Evolutionary conservation across 805 yeast genomes (phyloP).

Genomic region (Grigorovia humatica): DNA sequence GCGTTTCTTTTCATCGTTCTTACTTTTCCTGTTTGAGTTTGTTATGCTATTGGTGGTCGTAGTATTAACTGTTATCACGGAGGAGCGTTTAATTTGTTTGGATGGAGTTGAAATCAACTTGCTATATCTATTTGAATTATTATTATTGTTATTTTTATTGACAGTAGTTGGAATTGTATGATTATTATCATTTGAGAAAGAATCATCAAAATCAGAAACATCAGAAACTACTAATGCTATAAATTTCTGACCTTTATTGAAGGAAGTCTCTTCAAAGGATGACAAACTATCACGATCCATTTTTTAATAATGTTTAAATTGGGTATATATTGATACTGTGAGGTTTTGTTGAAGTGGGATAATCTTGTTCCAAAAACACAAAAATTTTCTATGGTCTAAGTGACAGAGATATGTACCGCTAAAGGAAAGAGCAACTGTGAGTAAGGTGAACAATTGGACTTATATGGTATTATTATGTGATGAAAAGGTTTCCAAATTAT

Average conservation of each 20-base stretch:
- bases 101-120: neutral
- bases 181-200: neutral
- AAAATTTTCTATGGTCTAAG: too few species aligned
- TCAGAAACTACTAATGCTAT: constrained; percentile 27
- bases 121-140: neutral
- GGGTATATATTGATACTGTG: too few species aligned
- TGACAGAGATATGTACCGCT: too few species aligned
- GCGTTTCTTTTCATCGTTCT: constrained; percentile 17
- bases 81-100: neutral
- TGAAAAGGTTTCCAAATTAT: neutral
- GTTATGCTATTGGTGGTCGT: neutral
- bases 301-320: neutral
- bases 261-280: constrained; percentile 17
- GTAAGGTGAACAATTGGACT: too few species aligned
- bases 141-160: neutral
- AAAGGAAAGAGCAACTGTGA: too few species aligned
- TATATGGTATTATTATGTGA: neutral
- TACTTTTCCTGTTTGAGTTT: neutral
- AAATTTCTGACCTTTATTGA: constrained; percentile 15
- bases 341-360: too few species aligned
- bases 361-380: too few species aligned
- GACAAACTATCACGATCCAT: constrained; percentile 16
- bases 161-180: neutral
- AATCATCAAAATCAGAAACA: constrained; percentile 12
- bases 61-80: neutral